Base-by-base conservation (phyloP, 1,284 basidiomycete genomes). In the Cutaneotrichosporon cyanovorans region DNA sequence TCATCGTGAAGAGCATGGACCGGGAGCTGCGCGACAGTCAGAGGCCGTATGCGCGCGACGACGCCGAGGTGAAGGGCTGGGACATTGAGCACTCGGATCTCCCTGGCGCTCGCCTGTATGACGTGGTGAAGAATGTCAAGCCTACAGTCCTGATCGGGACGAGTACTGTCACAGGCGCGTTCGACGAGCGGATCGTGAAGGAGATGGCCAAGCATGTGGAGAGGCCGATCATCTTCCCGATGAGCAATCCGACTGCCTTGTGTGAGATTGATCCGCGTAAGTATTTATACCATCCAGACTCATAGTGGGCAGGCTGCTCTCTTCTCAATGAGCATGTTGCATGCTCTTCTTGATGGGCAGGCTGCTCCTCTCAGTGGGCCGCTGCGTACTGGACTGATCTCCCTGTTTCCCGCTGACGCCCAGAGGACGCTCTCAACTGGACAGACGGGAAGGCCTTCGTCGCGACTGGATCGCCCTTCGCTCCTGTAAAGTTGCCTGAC, bases 91-190 rank as follows among this genome's bases (percentile, higher is more conserved):
- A 50, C 42, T 35, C 40, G 21, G 51, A 53, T 35, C n/a, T 40
- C 15, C 37, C 41, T 23, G 77, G 15, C 9, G 52, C 65, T 11
- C 57, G 61, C 75, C 78, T 63, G 66, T 71, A 45, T 46, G 71
- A 73, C 60, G 68, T 85, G 10, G 78, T 90, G 54, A 77, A 77
- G 68, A 74, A 77, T 47, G 78, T 85, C 43, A 78, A 77, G 61
- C 81, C 82, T 33, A 90, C 87, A 0, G 78, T 89, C 16, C 68
- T 90, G 23, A 87, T 91, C 58, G 90, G 89, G 42, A 85, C 84
- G 51, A 89, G 85, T 39, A 92, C 89, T 0, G 76, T 80, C 37
- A 77, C 78, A 7, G 82, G 87, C 10, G 85, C 84, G 16, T 95
- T 95, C 73, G 82, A 78, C 28, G 81, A 89, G 69, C 80, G 83